A percentile compares a stretch with the other conserved stretches of the same genome.
These are phyloP conservation scores for Blastomyces emzantsi DNA, from an alignment of 2,329 filamentous ascomycete genomes.

Conservation along the genomic window DNA sequence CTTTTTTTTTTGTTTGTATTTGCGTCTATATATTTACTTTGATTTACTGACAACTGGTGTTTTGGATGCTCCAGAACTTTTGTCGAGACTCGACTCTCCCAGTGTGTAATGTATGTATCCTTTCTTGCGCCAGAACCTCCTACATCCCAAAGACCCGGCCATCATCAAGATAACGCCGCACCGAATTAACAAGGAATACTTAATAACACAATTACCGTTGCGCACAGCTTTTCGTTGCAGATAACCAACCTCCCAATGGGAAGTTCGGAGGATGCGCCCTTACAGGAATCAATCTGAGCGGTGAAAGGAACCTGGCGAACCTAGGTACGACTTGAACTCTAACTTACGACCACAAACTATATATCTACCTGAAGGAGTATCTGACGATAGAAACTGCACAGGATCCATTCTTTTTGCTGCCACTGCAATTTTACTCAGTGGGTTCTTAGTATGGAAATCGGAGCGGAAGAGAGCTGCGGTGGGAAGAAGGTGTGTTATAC, in stretches of 20 bases:
- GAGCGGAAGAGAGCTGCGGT: conserved; percentile 90
- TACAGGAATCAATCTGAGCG: conserved; percentile 62
- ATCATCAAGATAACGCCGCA: not conserved
- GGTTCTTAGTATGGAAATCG: conserved; percentile 66
- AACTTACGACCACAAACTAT: not conserved
- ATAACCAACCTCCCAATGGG: conserved; percentile 50
- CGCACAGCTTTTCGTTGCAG: conserved; percentile 54
- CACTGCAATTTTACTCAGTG: conserved; percentile 60
- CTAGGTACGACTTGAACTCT: conserved; percentile 51
- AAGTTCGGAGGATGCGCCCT: conserved; percentile 64
- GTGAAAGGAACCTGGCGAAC: conserved; percentile 63
- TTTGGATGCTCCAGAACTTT: conserved; percentile 51
- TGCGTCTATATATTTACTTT: not conserved
- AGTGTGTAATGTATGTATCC: conserved; percentile 66
- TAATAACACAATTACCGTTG: not conserved
- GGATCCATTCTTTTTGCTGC: conserved; percentile 81
- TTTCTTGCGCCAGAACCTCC: not conserved
- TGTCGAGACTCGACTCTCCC: conserved; percentile 77
- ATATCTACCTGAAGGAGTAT: conserved; percentile 4
- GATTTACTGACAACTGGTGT: conserved; percentile 8
- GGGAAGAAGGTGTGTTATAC: conserved; percentile 62
- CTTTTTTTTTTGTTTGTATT: not conserved
- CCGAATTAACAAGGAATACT: not conserved
- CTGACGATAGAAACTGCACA: conserved; percentile 33
- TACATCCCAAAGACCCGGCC: not conserved